Percentiles rank a stretch among this genome's conserved stretches.
Evolutionary conservation across 2,329 filamentous ascomycete species (phyloP).

Genomic region (Coniochaeta sp.): DNA sequence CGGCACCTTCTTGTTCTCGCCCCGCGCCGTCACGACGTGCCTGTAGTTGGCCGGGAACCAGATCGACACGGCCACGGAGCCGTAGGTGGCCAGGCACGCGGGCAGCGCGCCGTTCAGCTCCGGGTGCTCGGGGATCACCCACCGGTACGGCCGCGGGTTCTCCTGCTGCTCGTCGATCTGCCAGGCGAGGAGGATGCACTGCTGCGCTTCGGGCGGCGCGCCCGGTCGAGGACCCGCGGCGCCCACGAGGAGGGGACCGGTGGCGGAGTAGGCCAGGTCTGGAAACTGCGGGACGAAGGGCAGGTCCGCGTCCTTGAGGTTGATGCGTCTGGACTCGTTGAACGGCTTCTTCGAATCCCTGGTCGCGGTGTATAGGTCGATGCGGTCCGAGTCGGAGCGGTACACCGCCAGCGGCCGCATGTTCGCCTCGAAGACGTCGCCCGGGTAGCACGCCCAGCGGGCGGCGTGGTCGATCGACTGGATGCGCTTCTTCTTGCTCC

Average conservation of each 20-base stretch:
- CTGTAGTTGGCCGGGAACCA: conserved; percentile 16
- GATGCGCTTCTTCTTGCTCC: neutral
- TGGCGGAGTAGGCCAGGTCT: conserved; percentile 2
- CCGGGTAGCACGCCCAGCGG: conserved; percentile 2
- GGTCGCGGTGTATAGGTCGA: conserved; percentile 8
- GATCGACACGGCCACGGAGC: conserved; percentile 13
- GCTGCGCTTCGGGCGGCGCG: conserved; percentile 8
- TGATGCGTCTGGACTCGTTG: conserved; percentile 3
- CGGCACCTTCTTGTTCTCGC: conserved; percentile 7
- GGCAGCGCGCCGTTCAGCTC: conserved; percentile 14
- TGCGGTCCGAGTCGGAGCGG: conserved; percentile 1
- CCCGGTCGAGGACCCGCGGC: conserved; percentile 15
- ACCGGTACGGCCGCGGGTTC: conserved; percentile 11
- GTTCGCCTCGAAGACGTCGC: conserved; percentile 2
- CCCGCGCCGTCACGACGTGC: conserved; percentile 7
- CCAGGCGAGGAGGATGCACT: conserved; percentile 17
- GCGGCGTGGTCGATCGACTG: conserved; percentile 4
- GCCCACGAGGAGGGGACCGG: conserved; percentile 12
- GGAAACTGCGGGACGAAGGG: conserved; percentile 2
- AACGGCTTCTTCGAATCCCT: conserved; percentile 8
- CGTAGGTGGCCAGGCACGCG: conserved; percentile 11
- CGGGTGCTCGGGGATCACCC: conserved; percentile 12
- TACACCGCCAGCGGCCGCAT: conserved; percentile 1
- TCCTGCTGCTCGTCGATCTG: conserved; percentile 7
- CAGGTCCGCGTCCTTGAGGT: conserved; percentile 3